Evolutionary conservation across 371 early-diverging fungal genomes (phyloP), one percentile per base, ranked within the genome.

Genomic region (Apophysomyces sp.): DNA sequence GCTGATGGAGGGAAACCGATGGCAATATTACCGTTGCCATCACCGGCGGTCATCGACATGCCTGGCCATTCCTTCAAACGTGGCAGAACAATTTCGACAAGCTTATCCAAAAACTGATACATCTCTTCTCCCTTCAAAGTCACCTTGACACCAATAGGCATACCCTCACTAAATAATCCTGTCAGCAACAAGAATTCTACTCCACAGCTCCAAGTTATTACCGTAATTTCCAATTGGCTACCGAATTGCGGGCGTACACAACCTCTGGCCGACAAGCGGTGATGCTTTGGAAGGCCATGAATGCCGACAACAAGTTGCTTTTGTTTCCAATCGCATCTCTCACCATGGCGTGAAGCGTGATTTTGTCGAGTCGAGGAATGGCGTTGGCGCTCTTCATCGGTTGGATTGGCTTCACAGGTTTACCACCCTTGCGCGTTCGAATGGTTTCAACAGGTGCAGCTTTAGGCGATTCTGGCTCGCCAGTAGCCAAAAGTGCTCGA

Each of bases 71-170:
- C 97, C 62, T 94, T 93, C 61, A 97, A 78, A 52, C 94, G 91
- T 51, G 98, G 98, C 58, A 98, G 73, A 7, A 98, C 97, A 18
- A 93, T 88, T 76, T 96, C 95, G 1, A 92, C 87, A 32, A 96
- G 82, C 72, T 97, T 97, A 74, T 98, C 98, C 72, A 98, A 72
- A 65, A 98, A 97, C 56, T 88, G 86, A 77, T 90, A 96, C 94
- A 96, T 96, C 62, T 86, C 86, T 41, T 92, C 88, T 34, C 96
- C 96, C 15, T 81, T 80, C 55, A 94, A 68, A 52, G 86, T 88
- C 13, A 92, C 92, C 67, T 89, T 85, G 62, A 86, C 89, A 34
- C 94, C 93, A 52, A 97, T 82, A 28, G 97, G 94, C 95, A 95
- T 96, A 44, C 93, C 94, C 52, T 71, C 86, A 61, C 89, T 78